A percentile compares a stretch with the other conserved stretches of the same genome.
Evolutionary conservation across 1,139 yeast genomes (phyloP).

Genomic region (Arxiozyma bovina): DNA sequence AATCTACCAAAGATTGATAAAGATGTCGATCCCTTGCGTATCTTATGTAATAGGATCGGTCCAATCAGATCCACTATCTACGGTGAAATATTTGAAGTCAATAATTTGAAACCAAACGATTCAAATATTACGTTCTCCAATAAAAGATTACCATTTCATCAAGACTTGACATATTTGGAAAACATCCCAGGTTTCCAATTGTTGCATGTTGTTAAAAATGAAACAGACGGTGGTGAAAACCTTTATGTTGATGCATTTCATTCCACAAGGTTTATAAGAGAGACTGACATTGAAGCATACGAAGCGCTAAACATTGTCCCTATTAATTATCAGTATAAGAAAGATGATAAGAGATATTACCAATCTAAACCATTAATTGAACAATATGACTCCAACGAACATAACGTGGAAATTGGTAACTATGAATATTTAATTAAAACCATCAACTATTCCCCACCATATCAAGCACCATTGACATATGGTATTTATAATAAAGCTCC

Average conservation of each 20-base stretch:
- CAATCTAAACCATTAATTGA: constrained; percentile 59
- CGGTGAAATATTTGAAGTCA: constrained; percentile 67
- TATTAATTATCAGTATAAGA: constrained; percentile 60
- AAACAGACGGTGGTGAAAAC: constrained; percentile 49
- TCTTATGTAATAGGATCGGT: constrained; percentile 55
- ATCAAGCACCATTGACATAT: constrained; percentile 69
- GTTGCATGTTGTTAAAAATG: constrained; percentile 61
- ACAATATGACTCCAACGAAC: constrained; percentile 39
- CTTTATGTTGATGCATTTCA: constrained; percentile 67
- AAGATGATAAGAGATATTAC: constrained; percentile 55
- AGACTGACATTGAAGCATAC: constrained; percentile 54
- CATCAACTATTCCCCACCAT: constrained; percentile 75
- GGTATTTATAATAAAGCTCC: constrained; percentile 36
- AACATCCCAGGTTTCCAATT: constrained; percentile 79
- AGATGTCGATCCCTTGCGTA: constrained; percentile 32
- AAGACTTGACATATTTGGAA: constrained; percentile 73
- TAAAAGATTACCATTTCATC: constrained; percentile 62
- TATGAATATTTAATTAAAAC: constrained; percentile 41
- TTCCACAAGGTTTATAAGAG: constrained; percentile 50
- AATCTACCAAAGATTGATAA: constrained; percentile 40
- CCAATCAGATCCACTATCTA: constrained; percentile 67
- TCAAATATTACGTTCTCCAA: constrained; percentile 65
- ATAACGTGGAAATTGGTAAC: constrained; percentile 23
- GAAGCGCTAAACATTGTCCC: constrained; percentile 57
- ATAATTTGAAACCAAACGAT: constrained; percentile 48